A percentile compares a stretch with the other conserved stretches of the same genome.
Evolutionary conservation across 2,329 filamentous ascomycete genomes (phyloP).

Genomic region (Capronia americana): DNA sequence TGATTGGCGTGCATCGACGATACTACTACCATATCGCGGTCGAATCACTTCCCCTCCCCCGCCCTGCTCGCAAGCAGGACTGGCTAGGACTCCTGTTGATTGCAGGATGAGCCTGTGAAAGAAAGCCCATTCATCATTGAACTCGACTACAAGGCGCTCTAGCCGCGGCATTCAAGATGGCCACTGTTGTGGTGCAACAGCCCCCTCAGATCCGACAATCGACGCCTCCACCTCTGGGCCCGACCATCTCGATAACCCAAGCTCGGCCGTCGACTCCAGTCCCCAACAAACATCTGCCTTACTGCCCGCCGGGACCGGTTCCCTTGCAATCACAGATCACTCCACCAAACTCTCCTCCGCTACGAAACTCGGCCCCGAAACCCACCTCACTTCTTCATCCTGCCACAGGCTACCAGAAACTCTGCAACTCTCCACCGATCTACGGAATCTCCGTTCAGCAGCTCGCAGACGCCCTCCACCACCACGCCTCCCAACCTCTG

Average conservation of each 20-base stretch:
- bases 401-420: slow-evolving; percentile 67
- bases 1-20: background rate
- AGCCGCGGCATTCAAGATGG: slow-evolving; percentile 45
- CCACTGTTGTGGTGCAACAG: slow-evolving; percentile 55
- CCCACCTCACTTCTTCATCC: slow-evolving; percentile 77
- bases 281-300: slow-evolving; percentile 89
- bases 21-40: background rate
- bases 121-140: background rate
- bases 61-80: slow-evolving; percentile 22
- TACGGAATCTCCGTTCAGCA: slow-evolving; percentile 75
- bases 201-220: slow-evolving; percentile 51
- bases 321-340: slow-evolving; percentile 55
- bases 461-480: slow-evolving; percentile 75
- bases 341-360: slow-evolving; percentile 69
- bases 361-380: slow-evolving; percentile 62
- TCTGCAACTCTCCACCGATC: slow-evolving; percentile 64
- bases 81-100: slow-evolving; percentile 35
- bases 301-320: slow-evolving; percentile 80
- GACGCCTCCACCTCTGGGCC: slow-evolving; percentile 54
- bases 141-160: background rate
- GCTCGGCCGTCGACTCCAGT: slow-evolving; percentile 66
- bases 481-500: slow-evolving; percentile 77
- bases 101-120: slow-evolving; percentile 34
- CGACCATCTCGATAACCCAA: slow-evolving; percentile 65
- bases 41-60: background rate